These are phyloP conservation scores for Diatrype stigma DNA, from an alignment of 2,329 filamentous ascomycete species.

Conservation along the genomic window DNA sequence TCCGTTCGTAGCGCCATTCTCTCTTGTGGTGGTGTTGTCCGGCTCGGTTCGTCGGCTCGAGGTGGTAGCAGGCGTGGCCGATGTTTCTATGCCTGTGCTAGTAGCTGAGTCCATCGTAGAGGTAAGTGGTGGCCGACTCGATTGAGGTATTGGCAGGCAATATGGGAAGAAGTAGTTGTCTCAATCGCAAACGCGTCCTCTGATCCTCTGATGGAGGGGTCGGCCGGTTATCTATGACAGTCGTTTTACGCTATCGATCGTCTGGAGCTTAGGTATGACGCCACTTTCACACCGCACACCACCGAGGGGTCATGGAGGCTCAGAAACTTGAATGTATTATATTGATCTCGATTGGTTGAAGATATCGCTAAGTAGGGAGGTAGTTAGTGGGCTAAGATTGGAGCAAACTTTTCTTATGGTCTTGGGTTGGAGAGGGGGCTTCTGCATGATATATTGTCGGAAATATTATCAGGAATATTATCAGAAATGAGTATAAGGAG, in stretches of 20 bases:
- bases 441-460: neutral
- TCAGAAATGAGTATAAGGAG: no score
- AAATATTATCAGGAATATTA: no score
- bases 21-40: constrained; percentile 3
- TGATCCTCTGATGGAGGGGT: neutral
- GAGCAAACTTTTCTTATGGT: no score
- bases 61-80: constrained; percentile 9
- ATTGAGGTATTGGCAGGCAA: neutral
- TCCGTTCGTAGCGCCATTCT: constrained; percentile 1
- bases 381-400: no score
- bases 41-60: constrained; percentile 18
- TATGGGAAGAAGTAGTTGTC: neutral
- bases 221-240: no score
- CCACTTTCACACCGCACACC: neutral
- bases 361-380: no score
- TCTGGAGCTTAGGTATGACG: neutral
- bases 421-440: neutral
- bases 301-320: neutral
- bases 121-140: neutral
- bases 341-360: no score
- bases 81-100: constrained; percentile 30
- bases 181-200: neutral
- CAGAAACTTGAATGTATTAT: neutral
- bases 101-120: constrained; percentile 38
- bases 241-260: neutral